Percentiles rank a stretch among this genome's conserved stretches.
These are phyloP conservation scores for Neospermospora avenae DNA, from an alignment of 2,329 filamentous ascomycete genomes.

Conservation along the genomic window DNA sequence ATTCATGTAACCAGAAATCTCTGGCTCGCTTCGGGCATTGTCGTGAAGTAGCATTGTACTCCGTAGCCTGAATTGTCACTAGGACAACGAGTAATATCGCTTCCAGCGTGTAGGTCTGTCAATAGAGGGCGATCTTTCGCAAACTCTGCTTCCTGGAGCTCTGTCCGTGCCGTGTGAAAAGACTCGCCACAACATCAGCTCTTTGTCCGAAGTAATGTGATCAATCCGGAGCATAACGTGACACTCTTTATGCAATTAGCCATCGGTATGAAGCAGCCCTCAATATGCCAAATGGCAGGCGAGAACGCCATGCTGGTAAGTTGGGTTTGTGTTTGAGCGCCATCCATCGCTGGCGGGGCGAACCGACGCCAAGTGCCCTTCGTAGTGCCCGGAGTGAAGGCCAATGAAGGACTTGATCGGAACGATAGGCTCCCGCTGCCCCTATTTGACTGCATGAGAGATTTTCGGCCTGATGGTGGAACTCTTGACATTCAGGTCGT, in stretches of 20 bases:
- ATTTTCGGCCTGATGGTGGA: background rate
- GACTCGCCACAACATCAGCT: background rate
- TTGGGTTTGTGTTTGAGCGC: background rate
- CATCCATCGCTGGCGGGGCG: background rate
- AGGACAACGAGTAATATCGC: background rate
- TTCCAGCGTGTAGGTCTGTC: background rate
- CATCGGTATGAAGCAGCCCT: background rate
- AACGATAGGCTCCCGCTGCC: background rate
- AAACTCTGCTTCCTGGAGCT: background rate
- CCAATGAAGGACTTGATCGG: background rate
- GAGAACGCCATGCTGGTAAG: background rate
- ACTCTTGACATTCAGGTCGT: background rate
- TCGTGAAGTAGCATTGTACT: background rate
- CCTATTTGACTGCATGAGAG: background rate
- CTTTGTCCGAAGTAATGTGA: background rate
- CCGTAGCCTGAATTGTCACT: background rate
- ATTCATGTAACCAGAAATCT: background rate
- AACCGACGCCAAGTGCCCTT: background rate
- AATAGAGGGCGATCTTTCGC: background rate
- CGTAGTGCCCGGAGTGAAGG: background rate
- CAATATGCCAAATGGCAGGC: constrained; percentile 5
- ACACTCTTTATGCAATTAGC: background rate
- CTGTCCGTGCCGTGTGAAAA: background rate
- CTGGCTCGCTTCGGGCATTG: background rate
- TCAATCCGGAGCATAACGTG: background rate